Base-by-base conservation (phyloP, 495 filamentous ascomycete species). In the Annulohypoxylon maeteangense region DNA sequence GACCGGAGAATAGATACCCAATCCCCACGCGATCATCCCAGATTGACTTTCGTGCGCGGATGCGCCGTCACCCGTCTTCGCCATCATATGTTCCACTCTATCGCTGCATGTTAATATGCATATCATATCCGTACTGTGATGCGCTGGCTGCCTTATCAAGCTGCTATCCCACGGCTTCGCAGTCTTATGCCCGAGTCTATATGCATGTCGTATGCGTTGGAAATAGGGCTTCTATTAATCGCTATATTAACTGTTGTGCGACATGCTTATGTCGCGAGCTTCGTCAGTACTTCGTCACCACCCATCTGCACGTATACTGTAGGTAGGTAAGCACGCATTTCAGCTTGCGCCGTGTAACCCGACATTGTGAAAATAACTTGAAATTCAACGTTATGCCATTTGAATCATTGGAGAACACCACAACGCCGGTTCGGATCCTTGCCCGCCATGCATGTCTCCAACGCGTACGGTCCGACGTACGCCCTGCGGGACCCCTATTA, bases 241-340 rank as follows among this genome's bases (percentile, higher is more conserved):
- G 67, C 34, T 7, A 60, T 59, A 64, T 54, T 53, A 61, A 40
- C 67, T 64, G 67, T 36, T 7, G 67, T 69, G 53, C 16, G 16
- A 59, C 67, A 8, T 47, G 23, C 14, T 20, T 4, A 29, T 42
- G 54, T 59, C 25, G 51, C 36, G 23, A 45, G 22, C 31, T 32
- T 60, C 67, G 67, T 70, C 61, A 65, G 34, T 42, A 44, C 5
- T 16, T 63, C 55, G 60, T 70, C 60, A 65, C 47, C 38, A 40
- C 32, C 31, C 22, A 56, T 36, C 38, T 34, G 45, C 53, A 63
- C 23, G 22, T 42, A 50, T 36, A 31, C 18, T 25, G 25, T 23
- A 3, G 14, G 25, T 23, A 3, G 14, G 23, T 11, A n/a, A 29
- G 27, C 47, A 40, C 2, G 29, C 12, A 18, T 36, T 23, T 42